Conservation (phyloP, 2,329 filamentous ascomycete genomes). For the Penicillium nordicum region DNA sequence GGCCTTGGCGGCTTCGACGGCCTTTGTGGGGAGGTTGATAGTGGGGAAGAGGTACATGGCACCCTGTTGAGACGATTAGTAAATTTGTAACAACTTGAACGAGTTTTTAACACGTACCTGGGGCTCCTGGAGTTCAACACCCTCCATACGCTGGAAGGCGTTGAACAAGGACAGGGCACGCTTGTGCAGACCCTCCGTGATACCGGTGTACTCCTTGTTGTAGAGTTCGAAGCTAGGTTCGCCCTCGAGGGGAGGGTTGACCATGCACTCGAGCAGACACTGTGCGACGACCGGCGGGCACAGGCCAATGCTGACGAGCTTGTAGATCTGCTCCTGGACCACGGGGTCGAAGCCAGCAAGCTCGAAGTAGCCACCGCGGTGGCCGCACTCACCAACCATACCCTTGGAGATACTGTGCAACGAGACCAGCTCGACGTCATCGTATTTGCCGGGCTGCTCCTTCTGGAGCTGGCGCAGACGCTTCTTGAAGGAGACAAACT, state of each 20-base stretch:
- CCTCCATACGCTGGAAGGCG: conserved; percentile 92
- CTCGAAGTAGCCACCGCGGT: conserved; percentile 97
- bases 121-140: conserved; percentile 82
- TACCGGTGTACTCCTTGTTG: conserved; percentile 76
- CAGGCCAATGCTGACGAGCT: conserved; percentile 95
- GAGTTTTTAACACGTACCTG: conserved; percentile 48
- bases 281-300: conserved; percentile 94
- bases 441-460: conserved; percentile 69
- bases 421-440: conserved; percentile 82
- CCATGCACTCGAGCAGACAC: conserved; percentile 96
- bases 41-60: conserved; percentile 99
- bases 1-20: conserved; percentile 68
- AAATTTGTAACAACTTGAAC: background rate
- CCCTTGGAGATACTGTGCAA: conserved; percentile 95
- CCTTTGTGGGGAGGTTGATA: conserved; percentile 74
- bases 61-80: conserved; percentile 53
- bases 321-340: conserved; percentile 94
- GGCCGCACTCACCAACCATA: conserved; percentile 97
- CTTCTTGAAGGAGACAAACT: conserved; percentile 95
- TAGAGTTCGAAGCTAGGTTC: conserved; percentile 83
- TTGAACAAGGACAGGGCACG: conserved; percentile 83
- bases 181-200: conserved; percentile 72
- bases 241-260: conserved; percentile 83
- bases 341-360: conserved; percentile 80
- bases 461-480: conserved; percentile 76